Percentiles rank a stretch among this genome's conserved stretches.
These are phyloP conservation scores for Hyphopichia pseudoburtonii DNA, from an alignment of 1,139 yeast species.

Conservation along the genomic window DNA sequence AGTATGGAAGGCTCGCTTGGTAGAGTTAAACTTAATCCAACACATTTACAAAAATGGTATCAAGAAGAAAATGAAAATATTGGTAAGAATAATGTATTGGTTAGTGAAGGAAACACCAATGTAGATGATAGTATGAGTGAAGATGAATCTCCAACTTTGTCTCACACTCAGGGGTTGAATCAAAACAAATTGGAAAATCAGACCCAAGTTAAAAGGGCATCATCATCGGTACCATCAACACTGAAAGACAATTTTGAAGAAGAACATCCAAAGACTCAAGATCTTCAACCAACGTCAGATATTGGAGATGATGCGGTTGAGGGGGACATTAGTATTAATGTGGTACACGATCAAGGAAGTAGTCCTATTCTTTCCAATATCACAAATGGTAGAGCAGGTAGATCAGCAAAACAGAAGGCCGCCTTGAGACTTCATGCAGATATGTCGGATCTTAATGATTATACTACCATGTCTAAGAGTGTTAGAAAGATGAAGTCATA, in stretches of 20 bases:
- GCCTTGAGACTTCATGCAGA: conserved; percentile 64
- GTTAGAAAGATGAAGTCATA: conserved; percentile 37
- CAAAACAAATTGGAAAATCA: too few species aligned
- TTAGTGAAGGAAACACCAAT: conserved; percentile 26
- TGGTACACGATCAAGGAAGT: background rate
- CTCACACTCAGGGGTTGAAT: too few species aligned
- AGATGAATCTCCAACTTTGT: conserved; percentile 1
- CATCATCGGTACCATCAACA: too few species aligned
- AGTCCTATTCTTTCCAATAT: conserved; percentile 1
- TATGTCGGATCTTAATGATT: conserved; percentile 65
- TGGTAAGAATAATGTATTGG: conserved; percentile 21
- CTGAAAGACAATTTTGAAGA: too few species aligned
- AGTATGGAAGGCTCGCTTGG: conserved; percentile 51
- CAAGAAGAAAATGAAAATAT: conserved; percentile 11
- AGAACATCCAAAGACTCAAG: too few species aligned
- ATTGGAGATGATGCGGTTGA: too few species aligned
- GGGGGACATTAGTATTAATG: too few species aligned
- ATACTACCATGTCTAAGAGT: conserved; percentile 48
- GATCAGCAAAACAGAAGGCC: conserved; percentile 67
- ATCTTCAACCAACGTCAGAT: too few species aligned
- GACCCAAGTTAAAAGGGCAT: too few species aligned
- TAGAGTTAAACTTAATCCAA: conserved; percentile 43
- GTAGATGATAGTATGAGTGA: conserved; percentile 3
- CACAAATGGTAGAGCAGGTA: conserved; percentile 19
- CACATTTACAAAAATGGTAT: conserved; percentile 43